phyloP scores from a whole-genome alignment of 2,329 filamentous ascomycete genomes.

The Ophiosphaerella herpotricha region DNA sequence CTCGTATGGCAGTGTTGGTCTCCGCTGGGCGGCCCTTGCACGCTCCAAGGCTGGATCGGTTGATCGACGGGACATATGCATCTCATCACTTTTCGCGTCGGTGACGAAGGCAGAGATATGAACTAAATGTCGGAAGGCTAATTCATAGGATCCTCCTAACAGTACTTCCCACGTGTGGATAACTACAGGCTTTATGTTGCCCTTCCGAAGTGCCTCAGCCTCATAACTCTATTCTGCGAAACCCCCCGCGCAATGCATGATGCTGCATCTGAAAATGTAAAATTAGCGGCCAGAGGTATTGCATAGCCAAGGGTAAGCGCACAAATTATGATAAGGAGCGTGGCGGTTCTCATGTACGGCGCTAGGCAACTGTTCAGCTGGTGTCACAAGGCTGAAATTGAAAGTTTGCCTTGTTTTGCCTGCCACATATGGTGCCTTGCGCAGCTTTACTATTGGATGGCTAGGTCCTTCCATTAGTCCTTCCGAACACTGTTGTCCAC shows the following conservation, averaged over 20 bases:
- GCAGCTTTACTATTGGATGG: neutral
- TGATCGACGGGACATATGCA: neutral
- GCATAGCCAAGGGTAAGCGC: neutral
- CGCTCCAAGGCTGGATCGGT: slow-evolving; percentile 6
- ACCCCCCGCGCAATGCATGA: too few species aligned
- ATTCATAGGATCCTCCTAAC: neutral
- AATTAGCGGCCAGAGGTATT: neutral
- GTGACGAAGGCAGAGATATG: neutral
- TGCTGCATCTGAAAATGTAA: too few species aligned
- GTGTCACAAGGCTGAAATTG: neutral
- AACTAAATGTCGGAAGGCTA: neutral
- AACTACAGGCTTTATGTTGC: neutral
- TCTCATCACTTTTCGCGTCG: neutral
- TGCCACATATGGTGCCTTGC: slow-evolving; percentile 1
- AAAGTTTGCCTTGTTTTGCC: slow-evolving; percentile 6
- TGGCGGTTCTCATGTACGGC: slow-evolving; percentile 1
- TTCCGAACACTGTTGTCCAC: too few species aligned
- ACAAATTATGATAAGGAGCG: slow-evolving; percentile 5
- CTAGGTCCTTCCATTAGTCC: neutral
- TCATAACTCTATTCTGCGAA: neutral
- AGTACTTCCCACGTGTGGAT: neutral
- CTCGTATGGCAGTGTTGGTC: slow-evolving; percentile 6
- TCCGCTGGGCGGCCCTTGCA: slow-evolving; percentile 9
- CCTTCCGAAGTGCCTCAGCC: slow-evolving; percentile 8
- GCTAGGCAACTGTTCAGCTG: slow-evolving; percentile 4